Evolutionary conservation across 306 rosid genomes (phyloP).

Genomic region (Quercus gilva): DNA sequence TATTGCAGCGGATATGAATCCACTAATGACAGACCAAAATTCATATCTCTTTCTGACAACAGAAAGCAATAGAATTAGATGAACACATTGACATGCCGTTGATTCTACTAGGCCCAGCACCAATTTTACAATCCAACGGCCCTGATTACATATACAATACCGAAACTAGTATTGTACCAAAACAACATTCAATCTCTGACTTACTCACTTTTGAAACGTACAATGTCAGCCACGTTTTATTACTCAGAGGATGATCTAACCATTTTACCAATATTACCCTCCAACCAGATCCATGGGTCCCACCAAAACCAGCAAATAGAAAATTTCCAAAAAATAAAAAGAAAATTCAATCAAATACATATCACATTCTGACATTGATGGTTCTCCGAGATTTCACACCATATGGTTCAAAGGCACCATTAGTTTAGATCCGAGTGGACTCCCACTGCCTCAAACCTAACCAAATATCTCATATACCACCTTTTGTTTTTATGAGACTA

Average conservation of each 20-base stretch:
- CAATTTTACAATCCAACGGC: no score
- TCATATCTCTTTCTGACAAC: no score
- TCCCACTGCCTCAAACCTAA: background rate
- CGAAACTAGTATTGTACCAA: no score
- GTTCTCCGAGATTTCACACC: background rate
- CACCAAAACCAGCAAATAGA: background rate
- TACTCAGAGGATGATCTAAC: background rate
- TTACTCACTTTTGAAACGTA: background rate
- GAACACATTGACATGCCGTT: background rate
- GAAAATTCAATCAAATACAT: background rate
- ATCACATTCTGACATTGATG: background rate
- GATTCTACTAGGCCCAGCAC: background rate
- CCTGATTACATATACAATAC: no score
- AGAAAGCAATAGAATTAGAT: no score
- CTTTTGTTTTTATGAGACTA: no score
- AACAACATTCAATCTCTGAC: no score
- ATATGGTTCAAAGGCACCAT: background rate
- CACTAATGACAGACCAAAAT: no score
- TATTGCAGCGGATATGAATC: no score
- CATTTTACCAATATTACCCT: constrained; percentile 6
- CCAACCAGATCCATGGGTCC: constrained; percentile 5
- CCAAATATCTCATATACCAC: background rate
- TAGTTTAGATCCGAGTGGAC: background rate
- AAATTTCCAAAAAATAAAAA: background rate
- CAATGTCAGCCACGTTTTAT: background rate